phyloP scores from a whole-genome alignment of 2,329 filamentous ascomycete genomes.

The Monilinia polystroma region DNA sequence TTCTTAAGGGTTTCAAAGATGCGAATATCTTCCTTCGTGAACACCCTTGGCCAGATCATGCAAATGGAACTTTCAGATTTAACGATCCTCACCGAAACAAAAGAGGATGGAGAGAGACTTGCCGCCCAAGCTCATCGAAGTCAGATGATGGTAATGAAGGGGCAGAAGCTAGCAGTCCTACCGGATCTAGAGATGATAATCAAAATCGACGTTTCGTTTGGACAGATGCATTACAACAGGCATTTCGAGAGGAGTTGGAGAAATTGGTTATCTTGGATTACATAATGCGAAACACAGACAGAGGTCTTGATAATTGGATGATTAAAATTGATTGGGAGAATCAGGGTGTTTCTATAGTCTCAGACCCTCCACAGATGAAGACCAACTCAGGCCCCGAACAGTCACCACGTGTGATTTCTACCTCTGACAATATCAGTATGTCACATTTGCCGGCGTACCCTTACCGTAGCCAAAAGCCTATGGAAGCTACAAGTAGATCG shows the following conservation, averaged over 20 bases:
- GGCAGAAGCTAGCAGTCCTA: conserved; percentile 46
- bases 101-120: conserved; percentile 78
- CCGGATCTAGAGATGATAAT: conserved; percentile 29
- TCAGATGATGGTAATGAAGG: conserved; percentile 61
- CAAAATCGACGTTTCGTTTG: conserved; percentile 62
- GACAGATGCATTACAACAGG: conserved; percentile 85
- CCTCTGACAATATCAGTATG: conserved; percentile 38
- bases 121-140: conserved; percentile 59
- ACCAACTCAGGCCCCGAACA: conserved; percentile 54
- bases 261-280: conserved; percentile 97
- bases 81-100: conserved; percentile 66
- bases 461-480: conserved; percentile 78
- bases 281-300: conserved; percentile 97
- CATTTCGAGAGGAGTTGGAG: conserved; percentile 91
- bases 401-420: conserved; percentile 49
- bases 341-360: conserved; percentile 79
- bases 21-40: conserved; percentile 94
- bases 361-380: conserved; percentile 73
- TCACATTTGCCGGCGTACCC: conserved; percentile 51
- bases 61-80: conserved; percentile 62
- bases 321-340: conserved; percentile 88
- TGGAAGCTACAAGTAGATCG: conserved; percentile 66
- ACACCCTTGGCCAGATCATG: conserved; percentile 93
- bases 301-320: conserved; percentile 99
- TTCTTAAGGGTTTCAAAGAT: conserved; percentile 94